Evolutionary conservation across 2,329 filamentous ascomycete genomes (phyloP).

Genomic region (Remersonia thermophila): DNA sequence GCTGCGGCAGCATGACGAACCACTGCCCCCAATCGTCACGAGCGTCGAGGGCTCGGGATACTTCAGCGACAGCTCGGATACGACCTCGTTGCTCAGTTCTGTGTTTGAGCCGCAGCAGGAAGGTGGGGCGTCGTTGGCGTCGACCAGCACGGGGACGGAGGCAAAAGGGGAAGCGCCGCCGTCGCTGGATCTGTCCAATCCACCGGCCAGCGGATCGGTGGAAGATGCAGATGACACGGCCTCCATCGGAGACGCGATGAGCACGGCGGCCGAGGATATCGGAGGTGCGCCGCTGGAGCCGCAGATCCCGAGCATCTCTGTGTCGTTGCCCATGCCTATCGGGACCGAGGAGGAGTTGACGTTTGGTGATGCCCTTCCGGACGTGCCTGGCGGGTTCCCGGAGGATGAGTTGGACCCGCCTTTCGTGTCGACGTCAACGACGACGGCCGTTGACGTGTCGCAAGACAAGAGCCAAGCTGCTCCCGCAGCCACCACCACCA

Average conservation of each 20-base stretch:
- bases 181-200: too few species aligned
- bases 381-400: conserved; percentile 50
- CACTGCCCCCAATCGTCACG: conserved; percentile 58
- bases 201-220: too few species aligned
- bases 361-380: conserved; percentile 25
- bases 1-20: conserved; percentile 36
- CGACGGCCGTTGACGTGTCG: too few species aligned
- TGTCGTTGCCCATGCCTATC: conserved; percentile 33
- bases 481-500: too few species aligned
- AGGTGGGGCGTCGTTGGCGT: too few species aligned
- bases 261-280: too few species aligned
- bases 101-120: conserved; percentile 23
- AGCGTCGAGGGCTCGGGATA: conserved; percentile 56
- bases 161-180: too few species aligned
- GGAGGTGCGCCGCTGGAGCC: too few species aligned
- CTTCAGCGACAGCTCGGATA: conserved; percentile 42
- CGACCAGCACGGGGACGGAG: neutral
- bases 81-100: conserved; percentile 22
- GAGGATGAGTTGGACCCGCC: conserved; percentile 23
- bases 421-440: too few species aligned
- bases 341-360: conserved; percentile 11
- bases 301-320: conserved; percentile 31
- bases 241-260: too few species aligned
- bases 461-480: too few species aligned
- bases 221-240: too few species aligned